Evolutionary conservation across 148 eudicot species (phyloP), one percentile per base, ranked within the genome.

Genomic region (Rhododendron ovatum): DNA sequence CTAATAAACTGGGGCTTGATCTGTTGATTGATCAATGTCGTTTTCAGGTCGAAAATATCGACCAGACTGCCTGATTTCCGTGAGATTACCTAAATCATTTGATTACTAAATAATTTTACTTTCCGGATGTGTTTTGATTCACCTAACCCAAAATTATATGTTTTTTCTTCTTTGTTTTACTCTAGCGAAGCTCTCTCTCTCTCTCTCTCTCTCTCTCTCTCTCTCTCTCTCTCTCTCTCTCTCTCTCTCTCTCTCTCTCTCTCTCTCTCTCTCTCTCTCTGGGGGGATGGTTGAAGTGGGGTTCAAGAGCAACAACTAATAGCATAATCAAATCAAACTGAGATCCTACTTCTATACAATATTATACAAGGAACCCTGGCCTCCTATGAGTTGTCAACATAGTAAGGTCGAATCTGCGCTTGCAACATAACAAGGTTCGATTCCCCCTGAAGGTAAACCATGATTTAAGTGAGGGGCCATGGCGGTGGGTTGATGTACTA

Each of bases 251-350:
- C 4, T 35, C 1, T n/a, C 74, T 26, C 30, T 67, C 26, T 69
- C 37, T 28, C 14, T 82, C 3, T 7, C 50, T 39, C 33, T 37
- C 39, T n/a, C 67, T 57, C 11, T 63, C 13, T 83, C 2, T 35
- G n/a, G 43, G 24, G 74, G 51, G 74, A 82, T 41, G 77, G 43
- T 69, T 67, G 85, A 83, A 83, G 78, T 83, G 65, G 67, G 85
- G 63, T 50, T 30, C 80, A 73, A 50, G 65, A 71, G 20, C 47
- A 48, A 33, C 48, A 74, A 73, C 12, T 41, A 45, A 43, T 26
- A 41, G 45, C 6, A 83, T 69, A 83, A 83, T 45, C 15, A 71
- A 83, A 67, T 83, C 41, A 69, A 83, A 83, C 43, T n/a, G 37
- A 79, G 59, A 83, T 83, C 75, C 55, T 63, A 41, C 4, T 67